Conservation (phyloP, 371 early-diverging fungal genomes). For the Mortierella sp. region DNA sequence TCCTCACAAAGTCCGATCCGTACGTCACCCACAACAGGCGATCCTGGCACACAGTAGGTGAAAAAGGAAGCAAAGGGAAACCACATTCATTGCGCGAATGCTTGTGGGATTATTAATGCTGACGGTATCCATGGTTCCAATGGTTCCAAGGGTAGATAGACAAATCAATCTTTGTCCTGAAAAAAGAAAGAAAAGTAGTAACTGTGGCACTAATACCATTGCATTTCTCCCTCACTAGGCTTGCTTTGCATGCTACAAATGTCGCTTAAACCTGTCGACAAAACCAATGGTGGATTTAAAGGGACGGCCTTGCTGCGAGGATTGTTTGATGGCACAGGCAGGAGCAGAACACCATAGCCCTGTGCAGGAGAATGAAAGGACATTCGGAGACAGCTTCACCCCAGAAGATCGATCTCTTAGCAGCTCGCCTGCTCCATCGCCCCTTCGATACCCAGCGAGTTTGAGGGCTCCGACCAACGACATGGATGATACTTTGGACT, state of each 20-base stretch:
- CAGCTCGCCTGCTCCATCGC: constrained; percentile 29
- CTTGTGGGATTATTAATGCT: background rate
- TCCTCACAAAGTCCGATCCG: constrained; percentile 60
- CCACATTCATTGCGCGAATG: background rate
- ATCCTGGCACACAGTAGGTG: constrained; percentile 64
- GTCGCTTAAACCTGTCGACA: constrained; percentile 52
- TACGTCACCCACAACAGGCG: constrained; percentile 63
- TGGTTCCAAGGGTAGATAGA: background rate
- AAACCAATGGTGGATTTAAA: constrained; percentile 73
- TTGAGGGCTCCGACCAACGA: background rate
- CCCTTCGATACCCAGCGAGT: constrained; percentile 10
- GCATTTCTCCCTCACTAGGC: constrained; percentile 15
- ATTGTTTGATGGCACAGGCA: constrained; percentile 70
- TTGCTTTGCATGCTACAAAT: constrained; percentile 64
- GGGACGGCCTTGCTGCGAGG: constrained; percentile 76
- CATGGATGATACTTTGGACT: constrained; percentile 1
- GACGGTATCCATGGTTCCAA: background rate
- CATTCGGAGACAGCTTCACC: constrained; percentile 13
- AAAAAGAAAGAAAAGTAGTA: background rate
- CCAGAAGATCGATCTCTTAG: constrained; percentile 35
- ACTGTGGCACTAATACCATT: background rate
- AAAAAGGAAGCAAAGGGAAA: background rate
- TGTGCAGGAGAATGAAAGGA: constrained; percentile 16
- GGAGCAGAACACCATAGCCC: constrained; percentile 42
- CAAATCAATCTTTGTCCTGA: background rate